Base-by-base conservation (phyloP, 2,329 filamentous ascomycete species). In the Fusarium sp. region DNA sequence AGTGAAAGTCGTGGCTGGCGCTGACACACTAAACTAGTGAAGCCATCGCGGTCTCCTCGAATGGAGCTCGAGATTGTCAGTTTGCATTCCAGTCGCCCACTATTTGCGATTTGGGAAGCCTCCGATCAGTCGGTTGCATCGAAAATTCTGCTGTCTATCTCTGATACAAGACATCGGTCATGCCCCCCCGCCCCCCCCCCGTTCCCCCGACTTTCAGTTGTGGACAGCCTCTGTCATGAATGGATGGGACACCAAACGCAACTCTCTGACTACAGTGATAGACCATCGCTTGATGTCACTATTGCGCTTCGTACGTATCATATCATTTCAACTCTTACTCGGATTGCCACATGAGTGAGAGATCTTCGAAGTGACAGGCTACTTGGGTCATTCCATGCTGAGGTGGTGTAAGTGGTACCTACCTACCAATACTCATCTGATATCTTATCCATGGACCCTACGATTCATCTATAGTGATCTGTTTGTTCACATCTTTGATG, bases 61-160 rank as follows among this genome's bases (percentile, higher is more conserved):
- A 38, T 64, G 45, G 69, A 60, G 64, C 63, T 66, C 28, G 30
- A 23, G 46, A 30, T 40, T 38, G 13, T 26, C 26, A 52, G 15
- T 18, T 26, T 41, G 4, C 69, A 71, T 71, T 71, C 69, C 69
- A 72, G 52, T 50, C 16, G 28, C 15, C 44, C 28, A 34, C 30
- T 18, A 36, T 41, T 40, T 28, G 26, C 40, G 60, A 54, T 53
- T 56, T n/a, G 44, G 18, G 16, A 36, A 34, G 28, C 23, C 37
- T 49, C 47, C n/a, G 16, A 16, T 26, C n/a, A 9, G 46, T 51
- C 30, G 57, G 26, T 66, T 54, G 52, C 62, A 57, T 62, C 51
- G 44, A 52, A 30, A 44, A 57, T 16, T 46, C 23, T 44, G 61
- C 45, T 38, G 34, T 33, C 3, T 56, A 60, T 66, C 45, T 69